These are phyloP conservation scores for Phytophthora cactorum DNA, from an alignment of 352 stramenopile genomes.

Conservation along the genomic window DNA sequence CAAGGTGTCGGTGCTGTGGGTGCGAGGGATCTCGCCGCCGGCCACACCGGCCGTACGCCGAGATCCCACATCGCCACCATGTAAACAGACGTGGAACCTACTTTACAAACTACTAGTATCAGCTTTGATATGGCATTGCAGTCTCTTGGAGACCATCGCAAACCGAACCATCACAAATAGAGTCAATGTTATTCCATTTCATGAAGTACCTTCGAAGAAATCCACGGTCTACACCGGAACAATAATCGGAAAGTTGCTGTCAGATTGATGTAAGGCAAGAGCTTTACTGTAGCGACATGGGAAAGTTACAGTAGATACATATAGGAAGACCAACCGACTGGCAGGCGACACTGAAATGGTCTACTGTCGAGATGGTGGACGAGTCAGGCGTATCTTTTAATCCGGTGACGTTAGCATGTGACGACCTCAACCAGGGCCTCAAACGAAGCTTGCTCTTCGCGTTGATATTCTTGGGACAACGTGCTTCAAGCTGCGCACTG, in stretches of 20 bases:
- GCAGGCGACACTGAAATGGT: background rate
- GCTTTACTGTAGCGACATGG: too few relatives aligned
- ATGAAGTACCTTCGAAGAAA: too few relatives aligned
- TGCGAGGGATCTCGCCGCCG: conserved; percentile 19
- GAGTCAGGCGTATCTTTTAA: conserved; percentile 11
- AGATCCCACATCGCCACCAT: conserved; percentile 72
- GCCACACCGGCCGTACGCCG: conserved; percentile 50
- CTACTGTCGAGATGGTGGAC: conserved; percentile 5
- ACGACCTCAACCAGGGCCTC: background rate
- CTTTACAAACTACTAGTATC: conserved; percentile 20
- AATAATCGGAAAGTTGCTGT: too few relatives aligned
- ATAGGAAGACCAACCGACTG: too few relatives aligned
- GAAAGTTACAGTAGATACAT: too few relatives aligned
- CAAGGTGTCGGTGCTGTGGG: conserved; percentile 25
- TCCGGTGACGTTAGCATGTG: conserved; percentile 15
- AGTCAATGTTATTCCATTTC: conserved; percentile 34
- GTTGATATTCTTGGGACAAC: conserved; percentile 20
- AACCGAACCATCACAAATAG: conserved; percentile 8
- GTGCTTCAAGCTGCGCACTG: too few relatives aligned
- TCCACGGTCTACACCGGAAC: too few relatives aligned
- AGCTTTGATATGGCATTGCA: conserved; percentile 15
- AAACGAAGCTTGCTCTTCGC: background rate
- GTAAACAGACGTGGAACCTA: conserved; percentile 36
- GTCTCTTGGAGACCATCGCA: background rate
- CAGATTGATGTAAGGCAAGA: too few relatives aligned